phyloP scores from a whole-genome alignment of 148 eudicot genomes.

The Fagopyrum tataricum region DNA sequence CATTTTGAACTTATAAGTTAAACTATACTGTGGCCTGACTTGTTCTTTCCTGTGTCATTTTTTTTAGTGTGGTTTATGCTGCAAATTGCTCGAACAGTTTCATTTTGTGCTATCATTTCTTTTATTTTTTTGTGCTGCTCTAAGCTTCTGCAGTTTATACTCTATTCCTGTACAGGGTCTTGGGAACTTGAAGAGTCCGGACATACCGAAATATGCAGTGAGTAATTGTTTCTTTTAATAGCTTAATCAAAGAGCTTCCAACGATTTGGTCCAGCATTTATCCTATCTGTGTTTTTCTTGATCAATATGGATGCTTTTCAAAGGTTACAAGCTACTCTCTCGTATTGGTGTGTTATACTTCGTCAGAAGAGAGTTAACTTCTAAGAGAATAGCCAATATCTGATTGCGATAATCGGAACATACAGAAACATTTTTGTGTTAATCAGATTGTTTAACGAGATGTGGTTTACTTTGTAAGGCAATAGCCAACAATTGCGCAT shows the following conservation, averaged over 20 bases:
- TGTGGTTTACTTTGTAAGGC: background rate
- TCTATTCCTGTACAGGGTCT: conserved; percentile 39
- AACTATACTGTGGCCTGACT: background rate
- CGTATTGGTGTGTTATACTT: background rate
- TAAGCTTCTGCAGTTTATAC: background rate
- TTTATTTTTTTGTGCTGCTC: background rate
- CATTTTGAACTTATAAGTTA: background rate
- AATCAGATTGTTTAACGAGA: background rate
- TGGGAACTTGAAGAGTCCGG: conserved; percentile 41
- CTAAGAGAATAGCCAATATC: background rate
- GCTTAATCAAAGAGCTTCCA: background rate
- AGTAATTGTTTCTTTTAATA: conserved; percentile 14
- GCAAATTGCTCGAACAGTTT: background rate
- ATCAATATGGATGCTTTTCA: conserved; percentile 1
- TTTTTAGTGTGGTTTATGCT: background rate
- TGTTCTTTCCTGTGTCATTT: background rate
- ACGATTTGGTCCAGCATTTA: background rate
- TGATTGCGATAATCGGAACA: background rate
- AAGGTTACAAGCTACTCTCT: background rate
- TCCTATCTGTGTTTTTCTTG: background rate
- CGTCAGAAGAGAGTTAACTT: background rate
- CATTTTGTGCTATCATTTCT: background rate
- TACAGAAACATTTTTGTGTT: background rate
- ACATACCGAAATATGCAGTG: conserved; percentile 58
- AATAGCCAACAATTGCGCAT: too few species aligned